Conservation (phyloP, 495 filamentous ascomycete genomes). For the Annulohypoxylon stygium region DNA sequence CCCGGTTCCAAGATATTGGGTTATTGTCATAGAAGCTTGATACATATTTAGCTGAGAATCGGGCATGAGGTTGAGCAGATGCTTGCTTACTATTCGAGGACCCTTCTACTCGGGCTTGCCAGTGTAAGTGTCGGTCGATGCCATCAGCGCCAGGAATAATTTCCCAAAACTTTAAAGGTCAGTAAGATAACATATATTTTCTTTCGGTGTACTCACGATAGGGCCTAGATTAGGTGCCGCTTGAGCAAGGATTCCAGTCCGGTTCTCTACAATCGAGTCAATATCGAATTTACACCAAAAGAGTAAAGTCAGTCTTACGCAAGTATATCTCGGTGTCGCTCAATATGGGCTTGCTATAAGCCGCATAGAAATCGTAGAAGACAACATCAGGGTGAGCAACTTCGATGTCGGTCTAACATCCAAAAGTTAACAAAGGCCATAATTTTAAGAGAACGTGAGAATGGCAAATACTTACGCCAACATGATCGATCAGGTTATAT, state of each 20-base stretch:
- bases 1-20: conserved; percentile 69
- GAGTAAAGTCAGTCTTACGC: conserved; percentile 27
- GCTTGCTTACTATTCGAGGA: conserved; percentile 50
- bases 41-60: neutral
- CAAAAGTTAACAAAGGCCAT: neutral
- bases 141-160: conserved; percentile 64
- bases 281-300: conserved; percentile 21
- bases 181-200: neutral
- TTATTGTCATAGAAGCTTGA: conserved; percentile 61
- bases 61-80: too few species aligned
- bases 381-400: conserved; percentile 66
- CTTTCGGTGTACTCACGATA: conserved; percentile 52
- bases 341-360: conserved; percentile 55
- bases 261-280: conserved; percentile 53
- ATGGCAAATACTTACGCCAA: conserved; percentile 54
- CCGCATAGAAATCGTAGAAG: conserved; percentile 68
- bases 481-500: conserved; percentile 72
- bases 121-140: conserved; percentile 68
- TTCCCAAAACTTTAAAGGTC: conserved; percentile 56
- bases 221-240: conserved; percentile 69
- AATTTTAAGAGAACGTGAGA: neutral
- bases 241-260: conserved; percentile 70
- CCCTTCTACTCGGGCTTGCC: conserved; percentile 67
- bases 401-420: conserved; percentile 63
- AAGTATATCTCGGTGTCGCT: conserved; percentile 46